Percentiles rank a stretch among this genome's conserved stretches.
Evolutionary conservation across 1,284 basidiomycete species (phyloP).

Genomic region (Papiliotrema terrestris): DNA sequence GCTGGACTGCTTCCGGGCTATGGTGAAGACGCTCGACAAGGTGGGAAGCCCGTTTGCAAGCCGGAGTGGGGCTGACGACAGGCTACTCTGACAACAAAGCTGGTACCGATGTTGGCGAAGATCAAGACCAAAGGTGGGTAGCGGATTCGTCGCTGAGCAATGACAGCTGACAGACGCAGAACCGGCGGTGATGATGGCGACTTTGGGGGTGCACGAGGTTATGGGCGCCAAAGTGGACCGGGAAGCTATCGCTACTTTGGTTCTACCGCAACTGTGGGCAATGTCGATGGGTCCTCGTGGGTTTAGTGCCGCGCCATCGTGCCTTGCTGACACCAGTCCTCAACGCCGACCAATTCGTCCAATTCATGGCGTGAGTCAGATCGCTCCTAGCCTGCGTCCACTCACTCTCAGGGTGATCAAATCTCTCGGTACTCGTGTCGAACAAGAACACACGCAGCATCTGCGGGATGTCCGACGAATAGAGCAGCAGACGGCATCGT

Average conservation of each 20-base stretch:
- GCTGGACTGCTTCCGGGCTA: conserved; percentile 77
- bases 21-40: conserved; percentile 94
- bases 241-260: conserved; percentile 88
- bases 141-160: neutral
- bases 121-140: conserved; percentile 75
- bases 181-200: conserved; percentile 89
- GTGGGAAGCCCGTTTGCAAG: too few species aligned
- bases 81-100: conserved; percentile 84
- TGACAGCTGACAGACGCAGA: conserved; percentile 51
- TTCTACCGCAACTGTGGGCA: conserved; percentile 88
- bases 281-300: conserved; percentile 94
- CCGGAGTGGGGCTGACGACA: conserved; percentile 35
- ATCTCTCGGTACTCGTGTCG: conserved; percentile 44
- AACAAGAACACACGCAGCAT: conserved; percentile 48
- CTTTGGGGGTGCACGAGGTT: conserved; percentile 88
- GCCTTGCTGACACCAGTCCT: conserved; percentile 57
- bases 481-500: conserved; percentile 39
- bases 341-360: conserved; percentile 84
- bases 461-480: conserved; percentile 47
- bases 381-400: neutral
- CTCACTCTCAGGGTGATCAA: conserved; percentile 39
- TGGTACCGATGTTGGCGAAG: conserved; percentile 88
- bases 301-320: conserved; percentile 35
- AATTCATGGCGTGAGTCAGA: conserved; percentile 71
- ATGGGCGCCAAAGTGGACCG: conserved; percentile 95